phyloP scores from a whole-genome alignment of 169 alveolate genomes.

The Besnoitia besnoiti region DNA sequence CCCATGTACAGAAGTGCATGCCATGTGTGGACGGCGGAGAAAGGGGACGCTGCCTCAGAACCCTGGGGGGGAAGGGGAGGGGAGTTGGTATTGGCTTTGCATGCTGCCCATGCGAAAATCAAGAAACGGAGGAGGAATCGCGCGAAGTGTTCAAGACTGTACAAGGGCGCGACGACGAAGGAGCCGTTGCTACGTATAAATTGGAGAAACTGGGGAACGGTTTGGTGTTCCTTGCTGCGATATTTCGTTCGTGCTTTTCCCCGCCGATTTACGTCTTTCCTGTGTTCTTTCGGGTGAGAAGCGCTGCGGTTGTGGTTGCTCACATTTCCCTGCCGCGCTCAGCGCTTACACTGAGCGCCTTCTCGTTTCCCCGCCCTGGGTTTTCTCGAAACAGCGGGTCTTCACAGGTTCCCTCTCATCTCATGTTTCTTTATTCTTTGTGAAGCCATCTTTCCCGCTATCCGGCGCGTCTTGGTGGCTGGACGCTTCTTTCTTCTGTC shows the following conservation, averaged over 20 bases:
- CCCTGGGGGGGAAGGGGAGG: not conserved
- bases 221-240: not conserved
- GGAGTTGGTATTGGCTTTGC: too few species aligned
- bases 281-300: not conserved
- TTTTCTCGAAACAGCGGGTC: too few species aligned
- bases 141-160: not conserved
- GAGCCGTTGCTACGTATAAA: not conserved
- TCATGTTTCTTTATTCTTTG: too few species aligned
- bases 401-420: too few species aligned
- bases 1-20: constrained; percentile 12
- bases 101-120: not conserved
- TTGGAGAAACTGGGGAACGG: not conserved
- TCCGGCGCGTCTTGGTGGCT: too few species aligned
- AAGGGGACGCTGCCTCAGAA: not conserved
- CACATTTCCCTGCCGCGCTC: too few species aligned
- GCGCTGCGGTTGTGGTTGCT: not conserved
- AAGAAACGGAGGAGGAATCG: not conserved
- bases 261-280: not conserved
- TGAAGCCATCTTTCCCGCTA: too few species aligned
- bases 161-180: not conserved
- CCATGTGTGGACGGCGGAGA: not conserved
- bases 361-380: too few species aligned
- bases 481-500: too few species aligned
- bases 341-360: too few species aligned
- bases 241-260: not conserved